Evolutionary conservation across 257 asterid genomes (phyloP).

Genomic region (Coffea eugenioides): DNA sequence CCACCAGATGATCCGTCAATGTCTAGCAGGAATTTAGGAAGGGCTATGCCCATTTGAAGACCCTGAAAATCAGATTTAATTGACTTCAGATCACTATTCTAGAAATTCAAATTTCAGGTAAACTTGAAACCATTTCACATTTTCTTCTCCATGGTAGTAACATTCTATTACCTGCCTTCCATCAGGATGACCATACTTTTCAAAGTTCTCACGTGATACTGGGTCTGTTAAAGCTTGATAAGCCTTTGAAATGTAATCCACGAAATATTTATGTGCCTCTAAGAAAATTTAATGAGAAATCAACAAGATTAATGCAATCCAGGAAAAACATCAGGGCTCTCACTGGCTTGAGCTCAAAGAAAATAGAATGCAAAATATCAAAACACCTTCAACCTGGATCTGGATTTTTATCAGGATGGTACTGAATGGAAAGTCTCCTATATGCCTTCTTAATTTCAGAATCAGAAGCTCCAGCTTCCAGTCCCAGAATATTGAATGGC

Average conservation of each 20-base stretch:
- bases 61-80: constrained; percentile 50
- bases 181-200: constrained; percentile 99
- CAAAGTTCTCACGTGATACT: constrained; percentile 89
- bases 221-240: constrained; percentile 99
- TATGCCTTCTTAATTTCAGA: constrained; percentile 97
- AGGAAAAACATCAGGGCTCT: constrained; percentile 16
- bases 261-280: constrained; percentile 91
- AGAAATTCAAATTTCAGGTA: neutral
- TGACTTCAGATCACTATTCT: neutral
- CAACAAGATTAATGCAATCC: constrained; percentile 18
- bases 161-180: constrained; percentile 83
- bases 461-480: constrained; percentile 88
- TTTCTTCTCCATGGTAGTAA: neutral
- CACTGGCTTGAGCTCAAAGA: constrained; percentile 6
- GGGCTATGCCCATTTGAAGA: constrained; percentile 97
- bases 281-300: constrained; percentile 27
- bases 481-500: constrained; percentile 95
- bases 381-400: constrained; percentile 95
- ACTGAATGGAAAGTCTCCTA: constrained; percentile 89
- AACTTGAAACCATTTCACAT: neutral
- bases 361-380: constrained; percentile 24
- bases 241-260: constrained; percentile 93
- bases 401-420: constrained; percentile 99
- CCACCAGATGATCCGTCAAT: constrained; percentile 97
- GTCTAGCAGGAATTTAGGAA: constrained; percentile 86